These are phyloP conservation scores for Stemphylium lycopersici DNA, from an alignment of 2,329 filamentous ascomycete genomes.

Conservation along the genomic window DNA sequence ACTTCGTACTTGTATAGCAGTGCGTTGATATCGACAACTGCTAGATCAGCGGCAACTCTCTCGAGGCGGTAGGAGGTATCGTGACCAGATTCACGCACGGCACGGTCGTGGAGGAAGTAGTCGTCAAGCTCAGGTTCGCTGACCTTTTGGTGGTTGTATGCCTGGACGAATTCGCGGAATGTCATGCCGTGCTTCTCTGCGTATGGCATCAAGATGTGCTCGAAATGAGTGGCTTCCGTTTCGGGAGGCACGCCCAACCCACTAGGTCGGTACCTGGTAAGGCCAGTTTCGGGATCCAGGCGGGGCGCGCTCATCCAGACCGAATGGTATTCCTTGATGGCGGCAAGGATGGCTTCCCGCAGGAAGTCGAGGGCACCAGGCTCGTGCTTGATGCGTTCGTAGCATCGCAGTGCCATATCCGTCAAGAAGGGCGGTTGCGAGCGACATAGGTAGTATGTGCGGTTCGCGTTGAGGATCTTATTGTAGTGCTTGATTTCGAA, in stretches of 20 bases:
- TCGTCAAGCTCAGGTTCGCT: constrained; percentile 87
- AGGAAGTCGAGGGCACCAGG: constrained; percentile 82
- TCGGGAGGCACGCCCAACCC: constrained; percentile 88
- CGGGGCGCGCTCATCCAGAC: constrained; percentile 80
- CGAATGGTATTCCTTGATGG: constrained; percentile 94
- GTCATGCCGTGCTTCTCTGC: constrained; percentile 81
- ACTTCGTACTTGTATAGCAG: constrained; percentile 96
- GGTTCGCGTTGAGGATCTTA: constrained; percentile 96
- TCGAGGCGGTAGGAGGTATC: constrained; percentile 96
- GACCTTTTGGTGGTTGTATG: constrained; percentile 79
- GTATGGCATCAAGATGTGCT: constrained; percentile 81
- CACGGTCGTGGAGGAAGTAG: constrained; percentile 95
- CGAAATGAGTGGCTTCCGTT: constrained; percentile 86
- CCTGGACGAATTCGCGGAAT: constrained; percentile 83
- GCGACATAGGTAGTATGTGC: constrained; percentile 91
- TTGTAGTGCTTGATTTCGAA: constrained; percentile 99
- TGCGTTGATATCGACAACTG: constrained; percentile 93
- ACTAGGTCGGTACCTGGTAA: constrained; percentile 84
- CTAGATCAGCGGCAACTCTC: constrained; percentile 77
- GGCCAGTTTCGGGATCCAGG: constrained; percentile 75
- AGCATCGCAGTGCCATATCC: constrained; percentile 94
- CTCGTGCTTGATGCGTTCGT: constrained; percentile 90
- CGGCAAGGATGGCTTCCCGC: constrained; percentile 77
- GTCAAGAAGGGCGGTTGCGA: constrained; percentile 97
- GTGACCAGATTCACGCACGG: constrained; percentile 94